These are phyloP conservation scores for Claviceps quebecensis DNA, from an alignment of 2,329 filamentous ascomycete genomes.

Conservation along the genomic window DNA sequence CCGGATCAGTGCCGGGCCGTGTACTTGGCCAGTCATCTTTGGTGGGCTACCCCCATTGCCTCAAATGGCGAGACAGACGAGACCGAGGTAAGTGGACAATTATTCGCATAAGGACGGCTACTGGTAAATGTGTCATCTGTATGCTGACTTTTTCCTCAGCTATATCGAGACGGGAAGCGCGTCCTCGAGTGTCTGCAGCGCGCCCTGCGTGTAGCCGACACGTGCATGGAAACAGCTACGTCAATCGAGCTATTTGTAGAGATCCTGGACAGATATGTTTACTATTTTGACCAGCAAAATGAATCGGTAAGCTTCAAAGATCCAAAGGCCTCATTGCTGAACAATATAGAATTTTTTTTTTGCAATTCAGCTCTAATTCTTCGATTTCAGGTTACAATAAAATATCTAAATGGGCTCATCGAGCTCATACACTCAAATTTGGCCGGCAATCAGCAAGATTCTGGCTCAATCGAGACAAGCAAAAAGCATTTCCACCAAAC, in stretches of 20 bases:
- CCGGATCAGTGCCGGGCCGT: constrained; percentile 96
- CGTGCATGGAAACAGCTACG: constrained; percentile 96
- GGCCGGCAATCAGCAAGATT: constrained; percentile 69
- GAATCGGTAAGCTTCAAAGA: constrained; percentile 53
- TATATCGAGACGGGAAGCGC: constrained; percentile 94
- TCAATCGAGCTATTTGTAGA: constrained; percentile 97
- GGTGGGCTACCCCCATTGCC: constrained; percentile 86
- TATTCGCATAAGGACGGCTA: not conserved
- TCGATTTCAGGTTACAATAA: constrained; percentile 58
- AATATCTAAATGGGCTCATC: constrained; percentile 95
- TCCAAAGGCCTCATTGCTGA: not conserved
- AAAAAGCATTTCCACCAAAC: constrained; percentile 91
- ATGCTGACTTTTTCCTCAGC: constrained; percentile 32
- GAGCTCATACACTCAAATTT: constrained; percentile 97
- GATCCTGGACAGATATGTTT: constrained; percentile 95
- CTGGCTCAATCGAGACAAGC: constrained; percentile 71
- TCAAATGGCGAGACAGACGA: constrained; percentile 68
- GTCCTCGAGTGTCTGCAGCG: constrained; percentile 93
- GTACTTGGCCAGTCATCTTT: constrained; percentile 89
- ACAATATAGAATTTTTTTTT: not conserved
- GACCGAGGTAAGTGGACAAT: constrained; percentile 44
- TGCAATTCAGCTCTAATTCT: constrained; percentile 7
- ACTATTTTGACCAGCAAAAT: constrained; percentile 99
- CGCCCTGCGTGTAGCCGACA: constrained; percentile 88
- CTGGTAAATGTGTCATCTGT: not conserved